A percentile compares a stretch with the other conserved stretches of the same genome.
Evolutionary conservation across 1,284 basidiomycete species (phyloP).

Genomic region (Moniliophthora roreri): DNA sequence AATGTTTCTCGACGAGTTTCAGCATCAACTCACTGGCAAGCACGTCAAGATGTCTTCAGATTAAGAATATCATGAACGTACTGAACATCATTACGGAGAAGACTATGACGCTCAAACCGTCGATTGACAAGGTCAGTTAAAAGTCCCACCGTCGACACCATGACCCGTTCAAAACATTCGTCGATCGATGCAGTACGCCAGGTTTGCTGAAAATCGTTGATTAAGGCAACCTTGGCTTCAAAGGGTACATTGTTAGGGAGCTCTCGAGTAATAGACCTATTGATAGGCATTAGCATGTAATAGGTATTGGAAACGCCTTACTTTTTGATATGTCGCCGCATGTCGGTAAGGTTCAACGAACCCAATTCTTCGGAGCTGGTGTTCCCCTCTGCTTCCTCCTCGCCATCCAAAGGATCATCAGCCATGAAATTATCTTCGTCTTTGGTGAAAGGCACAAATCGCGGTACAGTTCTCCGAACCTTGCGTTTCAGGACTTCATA

Average conservation of each 20-base stretch:
- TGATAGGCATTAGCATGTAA: slow-evolving; percentile 2
- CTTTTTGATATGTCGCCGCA: neutral
- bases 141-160: slow-evolving; percentile 15
- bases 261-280: slow-evolving; percentile 26
- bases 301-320: neutral
- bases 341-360: neutral
- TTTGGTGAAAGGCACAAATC: slow-evolving; percentile 17
- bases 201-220: slow-evolving; percentile 26
- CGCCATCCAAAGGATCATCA: neutral
- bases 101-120: slow-evolving; percentile 21
- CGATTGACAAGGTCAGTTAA: slow-evolving; percentile 16
- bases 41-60: neutral
- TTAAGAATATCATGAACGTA: neutral
- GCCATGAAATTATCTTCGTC: neutral
- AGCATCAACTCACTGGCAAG: slow-evolving; percentile 21
- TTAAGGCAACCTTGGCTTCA: slow-evolving; percentile 26
- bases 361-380: neutral
- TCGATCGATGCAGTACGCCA: slow-evolving; percentile 27
- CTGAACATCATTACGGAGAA: neutral
- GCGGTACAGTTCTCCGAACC: too few relatives aligned
- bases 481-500: too few relatives aligned
- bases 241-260: slow-evolving; percentile 34
- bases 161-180: slow-evolving; percentile 30
- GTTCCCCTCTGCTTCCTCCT: neutral
- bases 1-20: slow-evolving; percentile 25